A percentile compares a stretch with the other conserved stretches of the same genome.
Conservation (phyloP, 1,284 basidiomycete genomes). For the Trametes polyzona region DNA sequence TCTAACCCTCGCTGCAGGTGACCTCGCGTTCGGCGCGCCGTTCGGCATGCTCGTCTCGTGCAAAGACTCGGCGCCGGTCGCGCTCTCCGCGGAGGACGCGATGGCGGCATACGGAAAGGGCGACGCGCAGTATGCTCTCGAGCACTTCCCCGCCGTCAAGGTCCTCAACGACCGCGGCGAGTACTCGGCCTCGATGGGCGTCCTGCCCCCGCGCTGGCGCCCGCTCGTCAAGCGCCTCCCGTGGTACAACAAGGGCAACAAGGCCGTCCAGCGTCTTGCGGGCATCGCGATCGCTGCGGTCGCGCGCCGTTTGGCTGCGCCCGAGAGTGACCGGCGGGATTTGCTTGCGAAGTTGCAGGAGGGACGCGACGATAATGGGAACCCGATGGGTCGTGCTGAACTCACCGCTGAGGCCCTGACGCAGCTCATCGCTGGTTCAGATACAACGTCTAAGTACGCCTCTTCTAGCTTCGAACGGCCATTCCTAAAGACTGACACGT, state of each 20-base stretch:
- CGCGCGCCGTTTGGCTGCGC: slow-evolving; percentile 67
- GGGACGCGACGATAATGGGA: slow-evolving; percentile 78
- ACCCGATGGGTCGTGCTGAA: slow-evolving; percentile 79
- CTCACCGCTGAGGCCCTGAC: slow-evolving; percentile 88
- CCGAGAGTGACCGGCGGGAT: slow-evolving; percentile 69
- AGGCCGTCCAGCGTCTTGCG: slow-evolving; percentile 75
- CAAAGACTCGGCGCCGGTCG: slow-evolving; percentile 74
- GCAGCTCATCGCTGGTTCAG: slow-evolving; percentile 84
- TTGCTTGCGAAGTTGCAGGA: slow-evolving; percentile 80
- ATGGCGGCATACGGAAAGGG: slow-evolving; percentile 61
- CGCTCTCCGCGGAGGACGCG: slow-evolving; percentile 49
- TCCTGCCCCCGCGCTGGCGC: slow-evolving; percentile 74
- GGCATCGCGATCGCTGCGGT: slow-evolving; percentile 86
- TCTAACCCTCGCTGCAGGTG: slow-evolving; percentile 45
- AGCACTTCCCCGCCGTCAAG: slow-evolving; percentile 79
- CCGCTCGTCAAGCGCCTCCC: slow-evolving; percentile 67
- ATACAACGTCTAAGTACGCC: slow-evolving; percentile 85
- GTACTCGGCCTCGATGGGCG: slow-evolving; percentile 84
- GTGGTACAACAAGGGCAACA: slow-evolving; percentile 76
- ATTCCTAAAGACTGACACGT: neutral
- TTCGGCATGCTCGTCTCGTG: slow-evolving; percentile 89
- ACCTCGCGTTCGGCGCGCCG: slow-evolving; percentile 83
- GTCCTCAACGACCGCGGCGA: slow-evolving; percentile 92
- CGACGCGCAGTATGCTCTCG: slow-evolving; percentile 47
- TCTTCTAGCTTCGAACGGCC: too few species aligned